Evolutionary conservation across 1,139 yeast species (phyloP).

Genomic region (Hansenula sp.): DNA sequence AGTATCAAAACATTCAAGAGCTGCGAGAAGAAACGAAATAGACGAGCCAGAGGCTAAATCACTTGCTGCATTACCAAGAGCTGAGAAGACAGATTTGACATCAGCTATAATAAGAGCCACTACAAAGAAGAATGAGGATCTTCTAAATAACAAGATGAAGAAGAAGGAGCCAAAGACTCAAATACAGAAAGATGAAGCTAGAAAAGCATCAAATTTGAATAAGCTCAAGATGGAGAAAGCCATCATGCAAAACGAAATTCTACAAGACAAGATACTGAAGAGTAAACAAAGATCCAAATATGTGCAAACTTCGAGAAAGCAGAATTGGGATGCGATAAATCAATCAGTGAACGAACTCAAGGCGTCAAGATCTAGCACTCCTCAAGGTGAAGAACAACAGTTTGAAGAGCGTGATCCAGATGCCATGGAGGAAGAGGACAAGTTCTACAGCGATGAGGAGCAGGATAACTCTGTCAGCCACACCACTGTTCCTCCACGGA

Average conservation of each 20-base stretch:
- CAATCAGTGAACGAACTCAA: conserved; percentile 28
- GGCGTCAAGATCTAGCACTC: conserved; percentile 3
- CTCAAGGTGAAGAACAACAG: conserved; percentile 6
- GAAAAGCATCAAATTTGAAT: conserved; percentile 31
- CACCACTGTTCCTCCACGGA: conserved; percentile 22
- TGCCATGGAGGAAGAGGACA: conserved; percentile 23
- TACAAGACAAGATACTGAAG: conserved; percentile 57
- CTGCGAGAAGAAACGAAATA: conserved; percentile 64
- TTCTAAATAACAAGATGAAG: conserved; percentile 52
- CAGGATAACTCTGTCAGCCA: conserved; percentile 7
- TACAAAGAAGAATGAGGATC: conserved; percentile 56
- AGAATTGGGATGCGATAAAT: conserved; percentile 72
- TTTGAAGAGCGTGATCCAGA: conserved; percentile 21
- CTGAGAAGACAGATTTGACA: conserved; percentile 52
- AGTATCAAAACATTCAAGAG: conserved; percentile 69
- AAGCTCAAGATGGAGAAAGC: conserved; percentile 43
- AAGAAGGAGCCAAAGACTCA: conserved; percentile 33
- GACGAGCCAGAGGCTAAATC: conserved; percentile 44
- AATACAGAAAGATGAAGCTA: conserved; percentile 22
- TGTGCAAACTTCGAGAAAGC: conserved; percentile 57
- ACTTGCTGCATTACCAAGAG: conserved; percentile 49
- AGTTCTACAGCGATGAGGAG: conserved; percentile 12
- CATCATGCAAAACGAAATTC: conserved; percentile 47
- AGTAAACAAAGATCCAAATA: conserved; percentile 60
- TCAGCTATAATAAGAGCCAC: conserved; percentile 66